Percentiles rank a stretch among this genome's conserved stretches.
These are phyloP conservation scores for Tylopilus vinaceipallidus DNA, from an alignment of 768 basidiomycete genomes.

Conservation along the genomic window DNA sequence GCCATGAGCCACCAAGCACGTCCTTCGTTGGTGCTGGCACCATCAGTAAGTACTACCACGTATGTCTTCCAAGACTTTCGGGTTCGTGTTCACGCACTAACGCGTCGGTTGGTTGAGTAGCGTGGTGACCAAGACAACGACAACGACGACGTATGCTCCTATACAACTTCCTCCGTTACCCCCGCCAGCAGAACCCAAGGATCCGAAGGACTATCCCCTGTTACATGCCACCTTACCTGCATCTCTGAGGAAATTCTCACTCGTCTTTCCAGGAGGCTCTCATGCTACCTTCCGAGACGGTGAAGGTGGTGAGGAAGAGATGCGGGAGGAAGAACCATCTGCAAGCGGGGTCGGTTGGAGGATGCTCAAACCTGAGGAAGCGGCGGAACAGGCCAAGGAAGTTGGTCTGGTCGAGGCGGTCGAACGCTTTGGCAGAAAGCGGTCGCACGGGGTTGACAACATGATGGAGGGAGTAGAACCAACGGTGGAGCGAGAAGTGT, in stretches of 20 bases:
- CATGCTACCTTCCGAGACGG: constrained; percentile 79
- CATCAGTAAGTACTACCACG: constrained; percentile 85
- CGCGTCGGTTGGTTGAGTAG: constrained; percentile 40
- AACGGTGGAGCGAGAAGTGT: constrained; percentile 43
- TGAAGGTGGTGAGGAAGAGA: constrained; percentile 58
- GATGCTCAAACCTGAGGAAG: constrained; percentile 68
- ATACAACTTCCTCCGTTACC: constrained; percentile 77
- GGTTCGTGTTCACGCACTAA: constrained; percentile 12
- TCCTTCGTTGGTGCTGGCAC: constrained; percentile 70
- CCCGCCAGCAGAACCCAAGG: constrained; percentile 65
- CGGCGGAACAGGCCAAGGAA: constrained; percentile 43
- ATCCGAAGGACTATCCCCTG: constrained; percentile 78
- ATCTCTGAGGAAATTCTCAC: constrained; percentile 70
- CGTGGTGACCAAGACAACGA: constrained; percentile 89
- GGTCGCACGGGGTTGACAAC: constrained; percentile 51
- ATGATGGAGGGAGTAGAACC: constrained; percentile 77
- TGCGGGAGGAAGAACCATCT: constrained; percentile 69
- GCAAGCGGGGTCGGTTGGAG: constrained; percentile 70
- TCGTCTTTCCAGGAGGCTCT: constrained; percentile 78
- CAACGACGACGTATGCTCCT: constrained; percentile 88
- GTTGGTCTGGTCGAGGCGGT: constrained; percentile 77
- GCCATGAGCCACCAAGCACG: constrained; percentile 63
- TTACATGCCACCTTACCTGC: constrained; percentile 71
- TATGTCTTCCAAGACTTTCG: constrained; percentile 36
- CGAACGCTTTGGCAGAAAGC: constrained; percentile 70